Percentiles rank a stretch among this genome's conserved stretches.
These are phyloP conservation scores for Pyrenochaeta sp. DNA, from an alignment of 2,329 filamentous ascomycete genomes.

Conservation along the genomic window DNA sequence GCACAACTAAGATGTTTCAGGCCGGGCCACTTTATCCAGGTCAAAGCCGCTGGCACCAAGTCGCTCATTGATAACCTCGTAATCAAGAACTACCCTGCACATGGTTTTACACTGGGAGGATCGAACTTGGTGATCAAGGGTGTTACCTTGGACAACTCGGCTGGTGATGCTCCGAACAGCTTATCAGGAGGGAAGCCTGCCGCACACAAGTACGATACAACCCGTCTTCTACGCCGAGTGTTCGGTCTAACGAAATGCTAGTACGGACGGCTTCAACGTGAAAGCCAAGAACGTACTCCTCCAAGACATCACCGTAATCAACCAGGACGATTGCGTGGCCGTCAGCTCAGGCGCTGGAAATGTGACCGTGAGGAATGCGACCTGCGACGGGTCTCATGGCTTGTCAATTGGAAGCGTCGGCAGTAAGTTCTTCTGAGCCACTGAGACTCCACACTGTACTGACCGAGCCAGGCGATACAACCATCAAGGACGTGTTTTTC, in stretches of 20 bases:
- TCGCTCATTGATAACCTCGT: constrained; percentile 52
- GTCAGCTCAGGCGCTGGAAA: constrained; percentile 61
- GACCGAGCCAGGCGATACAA: constrained; percentile 34
- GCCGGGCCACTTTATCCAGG: constrained; percentile 40
- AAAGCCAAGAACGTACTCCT: constrained; percentile 54
- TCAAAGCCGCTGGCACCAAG: constrained; percentile 49
- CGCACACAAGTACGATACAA: constrained; percentile 59
- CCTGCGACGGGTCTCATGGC: constrained; percentile 61
- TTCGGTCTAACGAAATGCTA: background rate
- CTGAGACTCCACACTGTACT: background rate
- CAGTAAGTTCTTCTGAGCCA: constrained; percentile 21
- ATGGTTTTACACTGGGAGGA: constrained; percentile 56
- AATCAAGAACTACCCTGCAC: constrained; percentile 63
- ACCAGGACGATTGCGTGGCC: constrained; percentile 66
- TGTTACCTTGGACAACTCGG: constrained; percentile 64
- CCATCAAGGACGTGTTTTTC: constrained; percentile 52
- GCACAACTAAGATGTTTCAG: background rate
- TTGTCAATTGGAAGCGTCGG: constrained; percentile 66
- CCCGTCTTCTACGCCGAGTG: background rate
- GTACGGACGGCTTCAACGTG: constrained; percentile 56
- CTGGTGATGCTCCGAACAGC: constrained; percentile 53
- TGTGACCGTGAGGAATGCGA: constrained; percentile 41
- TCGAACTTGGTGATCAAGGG: constrained; percentile 53
- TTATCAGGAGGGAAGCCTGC: constrained; percentile 29
- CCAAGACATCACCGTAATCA: constrained; percentile 57